Conservation (phyloP, 177 flowering plant species). For the Vitis hybrid region DNA sequence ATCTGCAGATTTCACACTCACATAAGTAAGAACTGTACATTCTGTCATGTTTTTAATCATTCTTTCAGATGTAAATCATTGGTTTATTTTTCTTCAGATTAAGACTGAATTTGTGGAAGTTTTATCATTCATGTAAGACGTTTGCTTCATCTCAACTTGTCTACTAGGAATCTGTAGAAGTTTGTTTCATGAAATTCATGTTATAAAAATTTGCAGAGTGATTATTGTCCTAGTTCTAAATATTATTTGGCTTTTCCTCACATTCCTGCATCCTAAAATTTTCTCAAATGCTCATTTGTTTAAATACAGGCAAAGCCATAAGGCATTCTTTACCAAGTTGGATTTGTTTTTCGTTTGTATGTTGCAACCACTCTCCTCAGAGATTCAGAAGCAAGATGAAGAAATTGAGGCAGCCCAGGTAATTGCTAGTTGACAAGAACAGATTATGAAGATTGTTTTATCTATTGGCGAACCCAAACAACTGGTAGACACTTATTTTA, state of each 20-base stretch:
- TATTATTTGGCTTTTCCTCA: no score
- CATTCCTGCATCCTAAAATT: not conserved
- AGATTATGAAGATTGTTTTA: no score
- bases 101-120: conserved; percentile 59
- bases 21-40: not conserved
- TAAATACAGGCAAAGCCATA: conserved; percentile 40
- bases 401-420: conserved; percentile 56
- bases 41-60: not conserved
- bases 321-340: conserved; percentile 36
- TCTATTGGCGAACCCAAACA: no score
- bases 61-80: not conserved
- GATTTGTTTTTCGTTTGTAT: conserved; percentile 48
- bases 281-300: not conserved
- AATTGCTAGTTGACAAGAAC: not conserved
- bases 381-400: conserved; percentile 36
- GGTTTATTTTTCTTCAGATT: conserved; percentile 33
- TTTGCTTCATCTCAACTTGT: not conserved
- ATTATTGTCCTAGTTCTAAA: no score
- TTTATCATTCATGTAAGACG: conserved; percentile 55
- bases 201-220: no score
- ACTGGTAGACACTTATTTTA: no score
- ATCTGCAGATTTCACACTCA: not conserved
- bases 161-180: no score
- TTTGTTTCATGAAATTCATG: no score
- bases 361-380: conserved; percentile 33